Evolutionary conservation across 208 protist genomes (phyloP).

Genomic region (Leishmania tropica): DNA sequence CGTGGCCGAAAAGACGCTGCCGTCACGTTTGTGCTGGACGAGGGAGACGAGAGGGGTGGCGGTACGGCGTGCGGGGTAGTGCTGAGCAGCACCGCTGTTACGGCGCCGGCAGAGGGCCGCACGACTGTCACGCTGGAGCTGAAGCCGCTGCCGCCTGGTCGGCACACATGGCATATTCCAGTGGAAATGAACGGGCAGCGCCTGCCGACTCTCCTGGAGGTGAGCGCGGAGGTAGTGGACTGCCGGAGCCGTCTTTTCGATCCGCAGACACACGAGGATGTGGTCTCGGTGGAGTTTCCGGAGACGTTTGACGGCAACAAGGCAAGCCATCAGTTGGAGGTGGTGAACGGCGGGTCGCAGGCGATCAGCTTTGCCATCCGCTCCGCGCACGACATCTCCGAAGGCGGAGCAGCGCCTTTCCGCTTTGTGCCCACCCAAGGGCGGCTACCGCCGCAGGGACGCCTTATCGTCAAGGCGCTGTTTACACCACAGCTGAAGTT

Average conservation of each 20-base stretch:
- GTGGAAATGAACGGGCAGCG: conserved; percentile 55
- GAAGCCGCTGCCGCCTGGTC: conserved; percentile 42
- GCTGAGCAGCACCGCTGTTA: conserved; percentile 18
- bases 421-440: conserved; percentile 73
- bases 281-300: conserved; percentile 62
- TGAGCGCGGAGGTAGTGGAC: conserved; percentile 77
- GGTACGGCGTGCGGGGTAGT: conserved; percentile 17
- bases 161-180: conserved; percentile 44
- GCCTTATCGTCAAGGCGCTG: conserved; percentile 46
- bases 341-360: conserved; percentile 77
- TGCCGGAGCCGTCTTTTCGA: conserved; percentile 72
- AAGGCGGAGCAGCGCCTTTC: conserved; percentile 66
- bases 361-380: conserved; percentile 87
- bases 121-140: conserved; percentile 68
- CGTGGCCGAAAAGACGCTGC: conserved; percentile 62
- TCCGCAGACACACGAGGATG: conserved; percentile 49
- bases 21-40: conserved; percentile 36
- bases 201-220: conserved; percentile 35
- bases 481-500: conserved; percentile 67
- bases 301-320: conserved; percentile 73
- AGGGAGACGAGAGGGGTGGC: neutral
- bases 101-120: conserved; percentile 42
- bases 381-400: conserved; percentile 45
- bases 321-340: conserved; percentile 45
- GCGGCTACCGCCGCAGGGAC: conserved; percentile 62